These are phyloP conservation scores for Skeletonema menzelii DNA, from an alignment of 108 stramenopile species.

Conservation along the genomic window DNA sequence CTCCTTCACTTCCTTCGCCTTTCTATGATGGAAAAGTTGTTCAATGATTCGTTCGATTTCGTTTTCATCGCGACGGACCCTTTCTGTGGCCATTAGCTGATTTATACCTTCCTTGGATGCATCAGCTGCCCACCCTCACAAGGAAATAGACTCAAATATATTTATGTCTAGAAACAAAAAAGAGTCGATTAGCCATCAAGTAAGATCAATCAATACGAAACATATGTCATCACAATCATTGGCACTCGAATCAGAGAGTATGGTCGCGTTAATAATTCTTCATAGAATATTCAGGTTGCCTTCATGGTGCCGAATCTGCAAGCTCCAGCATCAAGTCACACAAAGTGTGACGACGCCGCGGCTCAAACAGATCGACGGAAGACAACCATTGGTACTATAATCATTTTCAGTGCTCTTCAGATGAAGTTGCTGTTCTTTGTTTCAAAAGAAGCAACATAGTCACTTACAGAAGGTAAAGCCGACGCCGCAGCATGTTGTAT, in stretches of 20 bases:
- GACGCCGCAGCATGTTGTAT: no score
- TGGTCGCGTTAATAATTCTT: constrained; percentile 4
- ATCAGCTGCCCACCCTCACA: background rate
- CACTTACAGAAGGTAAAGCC: background rate
- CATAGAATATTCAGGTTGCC: background rate
- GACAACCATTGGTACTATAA: constrained; percentile 2
- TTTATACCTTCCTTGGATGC: background rate
- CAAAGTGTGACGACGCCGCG: background rate
- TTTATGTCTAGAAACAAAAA: background rate
- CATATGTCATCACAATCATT: background rate
- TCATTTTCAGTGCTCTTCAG: background rate
- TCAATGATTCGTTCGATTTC: constrained; percentile 1
- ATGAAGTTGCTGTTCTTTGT: background rate
- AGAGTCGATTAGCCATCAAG: background rate
- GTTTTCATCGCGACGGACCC: background rate
- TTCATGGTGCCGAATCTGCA: background rate
- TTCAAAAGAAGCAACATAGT: background rate
- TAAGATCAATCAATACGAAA: background rate
- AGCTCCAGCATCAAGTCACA: background rate
- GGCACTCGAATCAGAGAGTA: constrained; percentile 3
- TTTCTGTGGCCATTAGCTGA: background rate
- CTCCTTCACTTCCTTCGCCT: constrained; percentile 12
- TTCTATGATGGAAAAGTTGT: background rate
- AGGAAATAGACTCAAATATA: no score
- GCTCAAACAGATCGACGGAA: constrained; percentile 4